Evolutionary conservation across 202 grass and related monocot species (phyloP).

Genomic region (Elaeis oleifera): DNA sequence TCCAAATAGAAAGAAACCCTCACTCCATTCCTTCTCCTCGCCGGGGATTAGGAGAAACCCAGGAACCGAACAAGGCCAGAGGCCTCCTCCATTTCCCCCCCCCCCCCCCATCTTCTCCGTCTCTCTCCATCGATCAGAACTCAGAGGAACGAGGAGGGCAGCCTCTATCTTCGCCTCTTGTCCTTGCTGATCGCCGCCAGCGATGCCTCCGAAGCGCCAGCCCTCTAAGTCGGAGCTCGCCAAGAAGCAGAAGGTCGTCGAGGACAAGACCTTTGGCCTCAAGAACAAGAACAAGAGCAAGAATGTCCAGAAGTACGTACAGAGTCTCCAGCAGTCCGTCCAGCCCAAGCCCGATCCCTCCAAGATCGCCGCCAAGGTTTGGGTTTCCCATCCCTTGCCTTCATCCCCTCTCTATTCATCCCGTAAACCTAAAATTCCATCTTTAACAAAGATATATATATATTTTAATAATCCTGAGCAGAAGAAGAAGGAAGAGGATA

Average conservation of each 20-base stretch:
- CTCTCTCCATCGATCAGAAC: too few species aligned
- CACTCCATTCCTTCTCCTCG: too few species aligned
- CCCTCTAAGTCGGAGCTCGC: slow-evolving; percentile 67
- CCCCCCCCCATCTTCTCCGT: too few species aligned
- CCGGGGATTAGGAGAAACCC: too few species aligned
- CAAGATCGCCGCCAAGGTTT: slow-evolving; percentile 68
- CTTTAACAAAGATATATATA: neutral
- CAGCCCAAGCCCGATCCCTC: slow-evolving; percentile 68
- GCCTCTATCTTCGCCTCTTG: too few species aligned
- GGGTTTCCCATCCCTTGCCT: neutral
- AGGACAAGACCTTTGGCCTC: slow-evolving; percentile 99
- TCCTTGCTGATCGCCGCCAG: neutral
- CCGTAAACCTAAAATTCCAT: neutral
- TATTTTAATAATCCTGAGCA: slow-evolving; percentile 34
- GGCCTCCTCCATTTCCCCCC: too few species aligned
- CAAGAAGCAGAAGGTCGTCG: slow-evolving; percentile 98
- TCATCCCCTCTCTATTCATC: neutral
- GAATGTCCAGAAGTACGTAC: slow-evolving; percentile 98
- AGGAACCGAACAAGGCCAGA: too few species aligned
- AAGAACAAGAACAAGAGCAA: slow-evolving; percentile 99
- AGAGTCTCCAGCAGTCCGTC: slow-evolving; percentile 57
- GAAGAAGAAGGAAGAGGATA: slow-evolving; percentile 99
- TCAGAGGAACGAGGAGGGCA: too few species aligned
- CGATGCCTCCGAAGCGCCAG: slow-evolving; percentile 82
- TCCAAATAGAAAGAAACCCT: too few species aligned